Conservation (phyloP, 495 filamentous ascomycete genomes). For the Penicillium robsamsonii region DNA sequence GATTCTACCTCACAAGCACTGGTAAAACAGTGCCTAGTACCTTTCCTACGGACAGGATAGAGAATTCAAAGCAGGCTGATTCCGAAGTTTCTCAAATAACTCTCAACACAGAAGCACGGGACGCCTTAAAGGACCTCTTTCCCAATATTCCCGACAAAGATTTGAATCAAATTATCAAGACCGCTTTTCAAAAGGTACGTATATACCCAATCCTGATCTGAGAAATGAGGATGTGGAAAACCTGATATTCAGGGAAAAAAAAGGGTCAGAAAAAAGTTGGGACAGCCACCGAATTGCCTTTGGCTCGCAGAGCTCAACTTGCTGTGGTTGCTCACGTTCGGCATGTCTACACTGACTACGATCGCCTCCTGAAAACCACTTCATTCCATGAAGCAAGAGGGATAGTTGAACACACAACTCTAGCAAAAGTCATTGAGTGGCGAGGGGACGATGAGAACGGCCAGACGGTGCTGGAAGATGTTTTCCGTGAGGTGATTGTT, state of each 20-base stretch:
- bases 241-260: slow-evolving; percentile 17
- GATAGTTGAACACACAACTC: slow-evolving; percentile 64
- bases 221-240: slow-evolving; percentile 14
- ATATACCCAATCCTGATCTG: slow-evolving; percentile 10
- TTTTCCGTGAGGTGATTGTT: slow-evolving; percentile 76
- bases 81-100: slow-evolving; percentile 53
- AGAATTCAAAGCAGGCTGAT: slow-evolving; percentile 19
- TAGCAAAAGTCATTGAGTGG: slow-evolving; percentile 79
- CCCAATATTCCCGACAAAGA: slow-evolving; percentile 81
- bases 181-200: slow-evolving; percentile 80
- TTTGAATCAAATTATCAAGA: slow-evolving; percentile 70
- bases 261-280: slow-evolving; percentile 64
- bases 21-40: slow-evolving; percentile 42
- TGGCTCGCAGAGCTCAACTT: slow-evolving; percentile 75
- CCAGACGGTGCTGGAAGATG: slow-evolving; percentile 71
- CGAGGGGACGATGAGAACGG: slow-evolving; percentile 80
- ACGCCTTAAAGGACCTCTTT: slow-evolving; percentile 76
- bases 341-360: slow-evolving; percentile 84
- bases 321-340: slow-evolving; percentile 85
- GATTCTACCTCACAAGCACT: slow-evolving; percentile 39
- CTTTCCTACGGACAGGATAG: slow-evolving; percentile 20
- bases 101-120: slow-evolving; percentile 69
- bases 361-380: slow-evolving; percentile 64
- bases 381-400: slow-evolving; percentile 67
- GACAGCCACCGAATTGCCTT: slow-evolving; percentile 58